Percentiles rank a stretch among this genome's conserved stretches.
Evolutionary conservation across 164 flowering plant species (phyloP).

Genomic region (grape (Vitis vinifera)): ASM3070453v1 NC_081815.1:1606001-1606500

Average conservation of each 20-base stretch:
- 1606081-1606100: too few relatives aligned
- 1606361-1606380: slow-evolving; percentile 36
- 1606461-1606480: neutral
- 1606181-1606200: neutral
- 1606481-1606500: neutral
- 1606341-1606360: slow-evolving; percentile 39
- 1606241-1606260: slow-evolving; percentile 28
- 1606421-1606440: slow-evolving; percentile 45
- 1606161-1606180: too few relatives aligned
- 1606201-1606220: neutral
- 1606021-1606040: too few relatives aligned
- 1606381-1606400: slow-evolving; percentile 52
- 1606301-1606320: slow-evolving; percentile 21
- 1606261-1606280: slow-evolving; percentile 17
- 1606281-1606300: slow-evolving; percentile 11
- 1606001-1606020: too few relatives aligned
- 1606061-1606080: too few relatives aligned
- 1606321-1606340: slow-evolving; percentile 53
- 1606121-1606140: too few relatives aligned
- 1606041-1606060: too few relatives aligned
- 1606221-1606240: slow-evolving; percentile 11
- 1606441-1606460: slow-evolving; percentile 36
- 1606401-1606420: slow-evolving; percentile 54
- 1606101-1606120: too few relatives aligned
- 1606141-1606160: too few relatives aligned